Evolutionary conservation across 805 yeast genomes (phyloP).

Genomic region (Starmerella gropengiesseri): DNA sequence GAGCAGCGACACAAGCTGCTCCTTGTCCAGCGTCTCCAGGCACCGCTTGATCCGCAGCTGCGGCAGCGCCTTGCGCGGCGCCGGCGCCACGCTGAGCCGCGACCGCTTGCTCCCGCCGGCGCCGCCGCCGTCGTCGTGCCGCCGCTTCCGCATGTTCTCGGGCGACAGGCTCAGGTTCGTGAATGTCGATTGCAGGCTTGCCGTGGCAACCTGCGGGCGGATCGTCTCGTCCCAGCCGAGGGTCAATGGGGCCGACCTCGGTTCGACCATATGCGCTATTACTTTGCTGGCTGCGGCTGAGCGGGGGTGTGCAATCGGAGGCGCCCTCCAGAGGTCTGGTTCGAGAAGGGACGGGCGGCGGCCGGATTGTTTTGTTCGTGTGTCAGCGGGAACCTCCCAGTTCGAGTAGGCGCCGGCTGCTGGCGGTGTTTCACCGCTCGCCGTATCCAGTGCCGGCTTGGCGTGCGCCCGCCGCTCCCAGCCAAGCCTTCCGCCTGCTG

Average conservation of each 20-base stretch:
- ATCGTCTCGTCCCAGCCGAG: slow-evolving; percentile 27
- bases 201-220: slow-evolving; percentile 13
- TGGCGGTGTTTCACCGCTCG: too few relatives aligned
- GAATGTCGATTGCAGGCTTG: slow-evolving; percentile 7
- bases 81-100: slow-evolving; percentile 7
- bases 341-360: too few relatives aligned
- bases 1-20: slow-evolving; percentile 43
- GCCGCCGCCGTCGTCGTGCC: slow-evolving; percentile 15
- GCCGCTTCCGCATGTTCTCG: slow-evolving; percentile 24
- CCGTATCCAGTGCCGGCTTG: too few relatives aligned
- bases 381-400: too few relatives aligned
- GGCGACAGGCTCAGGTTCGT: slow-evolving; percentile 17
- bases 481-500: too few relatives aligned
- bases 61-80: slow-evolving; percentile 1
- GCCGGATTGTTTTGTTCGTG: too few relatives aligned
- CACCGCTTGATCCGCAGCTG: slow-evolving; percentile 52
- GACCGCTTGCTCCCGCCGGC: slow-evolving; percentile 14
- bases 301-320: too few relatives aligned
- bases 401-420: too few relatives aligned
- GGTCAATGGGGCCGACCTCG: slow-evolving; percentile 1
- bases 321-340: too few relatives aligned
- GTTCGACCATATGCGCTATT: not conserved
- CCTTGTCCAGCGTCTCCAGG: slow-evolving; percentile 55
- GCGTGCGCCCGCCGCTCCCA: too few relatives aligned
- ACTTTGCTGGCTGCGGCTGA: not conserved